Base-by-base conservation (phyloP, 345 rosid species). In the Camelina hispida region DNA sequence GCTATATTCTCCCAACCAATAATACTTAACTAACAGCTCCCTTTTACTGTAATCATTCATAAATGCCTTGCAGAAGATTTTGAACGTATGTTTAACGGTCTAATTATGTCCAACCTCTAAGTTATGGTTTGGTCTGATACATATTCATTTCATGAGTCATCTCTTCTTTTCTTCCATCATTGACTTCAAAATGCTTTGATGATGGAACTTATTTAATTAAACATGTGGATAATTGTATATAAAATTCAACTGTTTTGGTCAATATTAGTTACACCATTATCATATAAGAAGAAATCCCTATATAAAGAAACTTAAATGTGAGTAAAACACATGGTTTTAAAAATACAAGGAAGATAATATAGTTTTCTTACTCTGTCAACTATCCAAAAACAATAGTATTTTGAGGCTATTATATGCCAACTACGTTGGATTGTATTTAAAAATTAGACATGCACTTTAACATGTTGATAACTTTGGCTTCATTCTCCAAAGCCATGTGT, bases 401-500 rank as follows among this genome's bases (percentile, higher is more conserved):
- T 42, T 42, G 46, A 42, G 46, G 46, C 46, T 13, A 13, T 42
- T 12, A 12, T 42, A 42, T 13, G n/a, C 1, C n/a, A 40, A 11
- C 14, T 40, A 40, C 43, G 13, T 10, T 40, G 12, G 43, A 11
- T 40, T 11, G 14, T 11, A 40, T 40, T 40, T 11, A 3, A 40
- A 40, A 40, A 40, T 40, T 40, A 40, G 14, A 40, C 14, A 10
- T 11, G 12, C 43, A 40, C 43, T 38, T 38, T 38, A 38, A 3
- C 42, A 38, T 38, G 42, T 1, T 9, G 42, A 38, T 38, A 2
- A 38, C 11, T 22, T 22, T 71, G 66, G 68, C 68, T 71, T 71
- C 59, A 61, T 61, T 60, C 60, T 50, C 18, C 40, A 50, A 50
- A 23, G 6, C 40, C 75, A 71, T 47, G 28, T 72, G 69, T 72